Conservation (phyloP, 2,329 filamentous ascomycete species). For the Elsinoe arachidis region DNA sequence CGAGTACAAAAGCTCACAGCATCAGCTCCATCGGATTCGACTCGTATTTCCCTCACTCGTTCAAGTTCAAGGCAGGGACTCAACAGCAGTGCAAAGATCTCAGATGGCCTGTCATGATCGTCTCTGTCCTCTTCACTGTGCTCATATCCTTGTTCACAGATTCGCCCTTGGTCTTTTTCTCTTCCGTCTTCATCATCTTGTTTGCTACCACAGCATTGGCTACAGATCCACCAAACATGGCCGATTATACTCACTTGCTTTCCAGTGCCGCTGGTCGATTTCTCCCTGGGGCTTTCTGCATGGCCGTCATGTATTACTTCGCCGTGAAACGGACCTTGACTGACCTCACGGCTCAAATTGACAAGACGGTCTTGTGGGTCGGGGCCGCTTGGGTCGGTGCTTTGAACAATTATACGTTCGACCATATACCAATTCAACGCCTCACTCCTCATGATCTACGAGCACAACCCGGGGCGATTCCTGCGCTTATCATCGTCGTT, state of each 20-base stretch:
- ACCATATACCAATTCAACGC: constrained; percentile 84
- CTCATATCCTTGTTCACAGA: constrained; percentile 74
- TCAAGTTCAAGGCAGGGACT: constrained; percentile 61
- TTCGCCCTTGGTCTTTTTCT: constrained; percentile 74
- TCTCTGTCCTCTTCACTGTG: constrained; percentile 72
- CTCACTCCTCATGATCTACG: constrained; percentile 84
- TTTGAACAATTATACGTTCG: constrained; percentile 90
- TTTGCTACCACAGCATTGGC: constrained; percentile 89
- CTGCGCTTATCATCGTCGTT: constrained; percentile 72
- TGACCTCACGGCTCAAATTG: constrained; percentile 71
- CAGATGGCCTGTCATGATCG: constrained; percentile 72
- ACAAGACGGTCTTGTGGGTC: constrained; percentile 85
- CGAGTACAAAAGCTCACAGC: constrained; percentile 58
- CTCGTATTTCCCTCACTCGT: constrained; percentile 83
- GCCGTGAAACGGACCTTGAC: constrained; percentile 64
- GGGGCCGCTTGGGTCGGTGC: constrained; percentile 85
- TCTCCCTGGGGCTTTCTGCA: constrained; percentile 77
- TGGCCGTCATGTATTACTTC: constrained; percentile 78
- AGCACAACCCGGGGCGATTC: constrained; percentile 79
- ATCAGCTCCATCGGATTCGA: constrained; percentile 72
- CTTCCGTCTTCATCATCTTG: constrained; percentile 67
- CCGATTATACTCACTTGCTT: constrained; percentile 60
- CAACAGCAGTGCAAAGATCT: constrained; percentile 64
- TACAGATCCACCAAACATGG: constrained; percentile 69
- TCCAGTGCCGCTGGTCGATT: constrained; percentile 73